Conservation (phyloP, 306 rosid species). For the Prunus fruticosa region DNA sequence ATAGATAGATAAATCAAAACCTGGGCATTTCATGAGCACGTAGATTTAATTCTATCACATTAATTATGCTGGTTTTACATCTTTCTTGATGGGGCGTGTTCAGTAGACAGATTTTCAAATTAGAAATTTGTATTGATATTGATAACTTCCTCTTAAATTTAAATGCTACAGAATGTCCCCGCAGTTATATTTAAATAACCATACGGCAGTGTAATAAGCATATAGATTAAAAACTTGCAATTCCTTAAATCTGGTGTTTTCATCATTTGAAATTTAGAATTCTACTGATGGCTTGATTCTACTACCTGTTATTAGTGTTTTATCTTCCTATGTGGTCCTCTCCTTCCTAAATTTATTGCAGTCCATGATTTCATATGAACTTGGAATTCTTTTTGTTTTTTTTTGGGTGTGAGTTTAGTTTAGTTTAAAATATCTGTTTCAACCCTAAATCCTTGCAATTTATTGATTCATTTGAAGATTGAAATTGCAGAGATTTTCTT, state of each 20-base stretch:
- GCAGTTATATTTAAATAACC: background rate
- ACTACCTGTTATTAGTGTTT: background rate
- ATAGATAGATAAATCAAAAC: background rate
- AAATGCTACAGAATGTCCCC: background rate
- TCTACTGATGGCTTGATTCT: background rate
- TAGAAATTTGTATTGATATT: background rate
- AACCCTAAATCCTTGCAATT: background rate
- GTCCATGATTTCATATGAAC: conserved; percentile 2
- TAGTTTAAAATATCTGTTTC: background rate
- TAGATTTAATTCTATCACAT: background rate
- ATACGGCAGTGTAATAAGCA: background rate
- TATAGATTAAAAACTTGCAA: background rate
- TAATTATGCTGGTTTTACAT: background rate
- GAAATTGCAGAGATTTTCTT: background rate
- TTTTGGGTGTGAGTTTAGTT: background rate
- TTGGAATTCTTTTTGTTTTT: background rate
- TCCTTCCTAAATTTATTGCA: background rate
- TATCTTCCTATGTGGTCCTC: background rate
- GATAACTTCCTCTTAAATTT: background rate
- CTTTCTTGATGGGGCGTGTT: background rate
- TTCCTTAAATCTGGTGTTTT: background rate
- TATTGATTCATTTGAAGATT: background rate
- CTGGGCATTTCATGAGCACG: background rate
- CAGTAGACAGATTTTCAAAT: background rate
- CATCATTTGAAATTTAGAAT: background rate